Evolutionary conservation across 345 rosid genomes (phyloP), one percentile per base, ranked within the genome.

Genomic region (Gossypium raimondii): DNA sequence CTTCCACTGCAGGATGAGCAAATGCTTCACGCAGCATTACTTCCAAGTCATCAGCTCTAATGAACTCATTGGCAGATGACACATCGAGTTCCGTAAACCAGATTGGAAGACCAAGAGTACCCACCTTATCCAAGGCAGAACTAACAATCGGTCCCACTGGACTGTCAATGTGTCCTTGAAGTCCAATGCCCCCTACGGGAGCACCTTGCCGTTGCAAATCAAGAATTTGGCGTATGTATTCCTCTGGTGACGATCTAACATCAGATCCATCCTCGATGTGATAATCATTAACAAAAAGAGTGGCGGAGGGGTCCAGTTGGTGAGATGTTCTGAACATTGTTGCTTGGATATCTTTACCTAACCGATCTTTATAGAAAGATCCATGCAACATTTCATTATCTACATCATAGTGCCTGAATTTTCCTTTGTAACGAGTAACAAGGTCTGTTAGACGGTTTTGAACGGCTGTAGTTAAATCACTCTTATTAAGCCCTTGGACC

Each of bases 1-100:
- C 97, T 77, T 92, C 89, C 63, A 92, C 97, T 0, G 97, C 86
- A 20, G 98, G 98, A 64, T 90, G 97, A 10, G 97, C 90, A 57
- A 80, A 92, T 7, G 91, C 93, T 82, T 94, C 98, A 60, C 97
- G 84, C 44, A 94, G 85, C 93, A 94, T 90, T 18, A 88, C 97
- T 79, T 88, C 93, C 50, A 94, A 79, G 77, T 90, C 97, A 1
- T 92, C 92, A 8, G 92, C 97, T 79, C 98, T 80, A 24, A 92
- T 86, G 58, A 67, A 85, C 80, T 90, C 98, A 70, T 86, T 83
- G 70, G 59, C 74, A 0, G 89, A 84, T 53, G 90, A 87, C 34
- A 87, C 89, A 45, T 89, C 89, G 43, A 87, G 85, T 74, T 87
- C 89, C 8, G 85, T 87, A 76, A 87, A 81, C 90, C 88, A 87